Base-by-base conservation (phyloP, 768 basidiomycete genomes). In the Pulveroboletus sp. region DNA sequence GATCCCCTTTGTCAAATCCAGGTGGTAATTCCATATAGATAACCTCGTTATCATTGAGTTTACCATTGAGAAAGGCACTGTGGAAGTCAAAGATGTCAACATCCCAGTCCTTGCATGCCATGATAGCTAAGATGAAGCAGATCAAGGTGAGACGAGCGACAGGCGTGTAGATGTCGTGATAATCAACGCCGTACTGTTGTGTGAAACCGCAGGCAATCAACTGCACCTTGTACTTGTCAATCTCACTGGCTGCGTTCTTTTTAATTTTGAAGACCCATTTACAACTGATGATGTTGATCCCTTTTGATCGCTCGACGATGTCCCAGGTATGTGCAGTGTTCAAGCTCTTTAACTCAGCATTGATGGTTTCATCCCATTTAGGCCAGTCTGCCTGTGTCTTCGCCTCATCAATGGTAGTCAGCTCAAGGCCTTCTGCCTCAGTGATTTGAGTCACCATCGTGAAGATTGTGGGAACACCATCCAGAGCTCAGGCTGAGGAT, bases 211-310 rank as follows among this genome's bases (percentile, higher is more conserved):
- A 25, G 0, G 40, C 27, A 1, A 51, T 19, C 0, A 51, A 19
- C 5, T n/a, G 6, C 1, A n/a, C 45, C 4, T 29, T 20, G 35
- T 51, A 47, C 5, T 24, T 19, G 10, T 47, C 23, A 3, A 51
- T 27, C 3, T 51, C 20, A 3, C 45, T 29, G 0, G 31, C 41
- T 0, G 34, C 17, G 5, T 47, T 41, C 31, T 47, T 47, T 11
- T 47, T 51, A 2, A 43, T 40, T 5, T 42, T 36, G 29, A 51
- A 51, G 17, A 50, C 49, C 49, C 45, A 51, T 25, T 51, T 47
- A 17, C 35, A 16, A 16, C 32, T 19, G 4, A 51, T n/a, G 0
- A 50, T 3, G 19, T 50, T 50, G 1, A 10, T 25, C 6, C 43
- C 49, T 9, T 33, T 38, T 8, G 19, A 43, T 5, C 29, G 10